phyloP scores from a whole-genome alignment of 208 protist genomes.

The Blastocrithidia nonstop region DNA sequence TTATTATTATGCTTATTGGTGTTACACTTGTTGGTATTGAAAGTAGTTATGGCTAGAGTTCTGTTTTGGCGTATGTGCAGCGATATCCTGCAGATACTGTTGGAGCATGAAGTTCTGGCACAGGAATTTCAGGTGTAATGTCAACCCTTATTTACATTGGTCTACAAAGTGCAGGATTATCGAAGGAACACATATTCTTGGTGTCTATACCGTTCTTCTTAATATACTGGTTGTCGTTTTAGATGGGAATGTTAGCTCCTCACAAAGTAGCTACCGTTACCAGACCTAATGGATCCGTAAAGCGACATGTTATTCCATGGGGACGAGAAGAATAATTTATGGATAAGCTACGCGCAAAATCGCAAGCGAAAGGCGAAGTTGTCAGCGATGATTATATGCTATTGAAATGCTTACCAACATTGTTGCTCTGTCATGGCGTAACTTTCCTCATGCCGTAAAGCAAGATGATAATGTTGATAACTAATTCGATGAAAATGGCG shows the following conservation, averaged over 20 bases:
- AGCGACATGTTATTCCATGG: constrained; percentile 6
- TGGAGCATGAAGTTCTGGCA: constrained; percentile 75
- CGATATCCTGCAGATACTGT: constrained; percentile 62
- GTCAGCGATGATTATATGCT: constrained; percentile 3
- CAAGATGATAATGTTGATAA: constrained; percentile 3
- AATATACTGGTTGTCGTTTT: constrained; percentile 61
- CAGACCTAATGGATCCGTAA: background rate
- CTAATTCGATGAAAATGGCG: constrained; percentile 3
- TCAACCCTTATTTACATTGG: constrained; percentile 61
- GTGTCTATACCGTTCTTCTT: constrained; percentile 36
- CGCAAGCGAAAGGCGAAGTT: background rate
- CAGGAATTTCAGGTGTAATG: constrained; percentile 75
- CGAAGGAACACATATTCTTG: constrained; percentile 40
- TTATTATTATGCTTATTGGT: constrained; percentile 53
- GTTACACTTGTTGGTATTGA: constrained; percentile 48
- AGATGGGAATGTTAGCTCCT: constrained; percentile 39
- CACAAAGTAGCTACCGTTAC: constrained; percentile 26
- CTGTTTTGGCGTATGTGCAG: constrained; percentile 64
- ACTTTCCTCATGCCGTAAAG: background rate
- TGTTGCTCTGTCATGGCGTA: background rate
- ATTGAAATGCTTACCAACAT: constrained; percentile 18
- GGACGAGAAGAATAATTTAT: constrained; percentile 19
- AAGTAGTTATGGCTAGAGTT: constrained; percentile 67
- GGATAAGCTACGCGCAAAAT: constrained; percentile 6
- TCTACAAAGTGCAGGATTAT: constrained; percentile 29